These are phyloP conservation scores for Acanthamoeba comandoni DNA, from an alignment of 208 protist species.

Conservation along the genomic window DNA sequence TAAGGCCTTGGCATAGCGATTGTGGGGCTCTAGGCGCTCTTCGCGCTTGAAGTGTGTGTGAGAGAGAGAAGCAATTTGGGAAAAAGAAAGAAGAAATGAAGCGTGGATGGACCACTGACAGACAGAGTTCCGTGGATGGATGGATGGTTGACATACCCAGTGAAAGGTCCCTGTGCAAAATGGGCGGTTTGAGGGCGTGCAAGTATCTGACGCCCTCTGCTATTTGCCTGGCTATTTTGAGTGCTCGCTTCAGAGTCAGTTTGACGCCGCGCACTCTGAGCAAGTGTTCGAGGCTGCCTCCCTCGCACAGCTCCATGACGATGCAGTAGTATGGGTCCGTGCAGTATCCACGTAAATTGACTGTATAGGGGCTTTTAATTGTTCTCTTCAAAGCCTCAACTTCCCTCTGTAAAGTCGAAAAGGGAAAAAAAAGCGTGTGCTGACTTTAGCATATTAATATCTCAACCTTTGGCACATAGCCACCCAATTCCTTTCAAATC, in stretches of 20 bases:
- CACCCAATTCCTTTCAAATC: too few species aligned
- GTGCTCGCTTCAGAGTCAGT: constrained; percentile 29
- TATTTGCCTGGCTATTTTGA: constrained; percentile 1
- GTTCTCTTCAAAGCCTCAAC: constrained; percentile 54
- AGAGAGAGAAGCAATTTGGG: too few species aligned
- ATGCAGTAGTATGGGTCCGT: constrained; percentile 56
- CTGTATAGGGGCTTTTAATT: constrained; percentile 35
- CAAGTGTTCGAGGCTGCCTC: constrained; percentile 46
- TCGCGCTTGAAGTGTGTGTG: too few species aligned
- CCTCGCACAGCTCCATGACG: constrained; percentile 59
- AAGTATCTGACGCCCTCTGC: constrained; percentile 52
- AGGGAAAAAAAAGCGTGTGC: too few species aligned
- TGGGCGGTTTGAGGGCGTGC: constrained; percentile 52
- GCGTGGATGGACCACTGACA: too few species aligned
- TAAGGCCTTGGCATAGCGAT: too few species aligned
- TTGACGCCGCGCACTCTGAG: not conserved
- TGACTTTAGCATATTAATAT: too few species aligned
- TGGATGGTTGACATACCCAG: too few species aligned
- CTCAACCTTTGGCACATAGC: too few species aligned
- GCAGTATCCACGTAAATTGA: constrained; percentile 37
- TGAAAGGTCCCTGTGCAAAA: constrained; percentile 42
- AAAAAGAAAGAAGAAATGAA: too few species aligned
- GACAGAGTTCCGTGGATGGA: too few species aligned
- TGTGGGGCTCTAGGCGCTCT: too few species aligned
- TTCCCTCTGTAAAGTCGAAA: constrained; percentile 27